Base-by-base conservation (phyloP, 2,329 filamentous ascomycete genomes). In the Diaporthe aspalathi region DNA sequence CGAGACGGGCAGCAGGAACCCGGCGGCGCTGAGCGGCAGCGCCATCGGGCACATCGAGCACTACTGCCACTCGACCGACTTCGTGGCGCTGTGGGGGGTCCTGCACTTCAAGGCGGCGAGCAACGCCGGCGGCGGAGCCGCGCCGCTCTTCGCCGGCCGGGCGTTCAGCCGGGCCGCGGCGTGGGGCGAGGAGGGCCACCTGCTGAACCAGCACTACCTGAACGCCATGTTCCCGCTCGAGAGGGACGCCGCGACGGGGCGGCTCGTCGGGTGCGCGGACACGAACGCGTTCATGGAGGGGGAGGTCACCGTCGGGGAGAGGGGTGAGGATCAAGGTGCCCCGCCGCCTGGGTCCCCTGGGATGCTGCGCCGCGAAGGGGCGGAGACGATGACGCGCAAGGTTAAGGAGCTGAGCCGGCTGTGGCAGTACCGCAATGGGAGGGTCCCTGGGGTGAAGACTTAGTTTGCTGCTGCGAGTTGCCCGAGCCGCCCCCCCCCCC, bases 21-120 rank as follows among this genome's bases (percentile, higher is more conserved):
- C 81, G 1, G 75, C 77, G 3, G 78, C 82, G 1, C 79, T 83
- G 12, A 80, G 84, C 8, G 83, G 84, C 72, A 81, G 83, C 54
- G 87, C 88, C 3, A 90, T 95, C 63, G 85, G 87, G 7, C 87
- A 94, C 74, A 91, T 95, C 47, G 93, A 96, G 80, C 93, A 96
- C 80, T 96, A 94, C 76, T 91, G 91, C 4, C 92, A 95, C 77
- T 87, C 86, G 11, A 87, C 85, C 22, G 93, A 96, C 76, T 93
- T 94, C 75, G 92, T 95, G 3, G 88, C 92, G 4, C 83, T 90
- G 12, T 93, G 92, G 86, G 93, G 93, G 1, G 89, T 94, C 8
- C 83, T 95, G 47, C 87, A 93, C 78, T 94, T 93, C 38, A 85
- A 87, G 68, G 80, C 81, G 29, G 78, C 84, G 2, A 78, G 81